phyloP scores from a whole-genome alignment of 768 basidiomycete genomes.

The Lactifluus volemus region DNA sequence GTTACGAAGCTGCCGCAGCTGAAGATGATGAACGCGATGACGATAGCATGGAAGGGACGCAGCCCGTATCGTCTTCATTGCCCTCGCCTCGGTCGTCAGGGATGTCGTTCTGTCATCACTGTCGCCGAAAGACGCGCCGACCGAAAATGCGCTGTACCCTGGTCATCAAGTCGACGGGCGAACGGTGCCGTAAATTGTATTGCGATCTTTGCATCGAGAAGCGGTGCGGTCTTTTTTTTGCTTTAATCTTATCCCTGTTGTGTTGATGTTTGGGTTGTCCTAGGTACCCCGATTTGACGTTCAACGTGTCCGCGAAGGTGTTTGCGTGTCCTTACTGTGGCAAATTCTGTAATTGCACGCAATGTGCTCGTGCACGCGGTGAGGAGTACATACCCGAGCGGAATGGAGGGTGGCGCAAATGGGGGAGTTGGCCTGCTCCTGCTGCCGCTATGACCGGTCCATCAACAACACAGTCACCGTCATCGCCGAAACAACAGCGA shows the following conservation, averaged over 20 bases:
- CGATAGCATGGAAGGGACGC: not conserved
- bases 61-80: not conserved
- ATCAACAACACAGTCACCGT: not conserved
- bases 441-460: not conserved
- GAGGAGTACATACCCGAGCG: slow-evolving; percentile 36
- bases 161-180: not conserved
- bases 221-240: not conserved
- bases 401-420: slow-evolving; percentile 18
- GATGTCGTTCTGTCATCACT: slow-evolving; percentile 14
- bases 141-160: slow-evolving; percentile 12
- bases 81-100: no score
- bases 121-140: not conserved
- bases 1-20: not conserved
- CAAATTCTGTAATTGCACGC: slow-evolving; percentile 40
- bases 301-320: slow-evolving; percentile 23
- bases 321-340: slow-evolving; percentile 41
- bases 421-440: not conserved
- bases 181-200: slow-evolving; percentile 3
- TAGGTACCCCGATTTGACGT: slow-evolving; percentile 34
- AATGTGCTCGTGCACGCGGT: slow-evolving; percentile 37
- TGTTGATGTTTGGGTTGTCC: not conserved
- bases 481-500: not conserved
- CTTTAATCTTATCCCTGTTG: not conserved
- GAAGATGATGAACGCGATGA: not conserved
- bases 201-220: slow-evolving; percentile 16